Conservation (phyloP, 345 rosid genomes). For the Populus simonii region DNA sequence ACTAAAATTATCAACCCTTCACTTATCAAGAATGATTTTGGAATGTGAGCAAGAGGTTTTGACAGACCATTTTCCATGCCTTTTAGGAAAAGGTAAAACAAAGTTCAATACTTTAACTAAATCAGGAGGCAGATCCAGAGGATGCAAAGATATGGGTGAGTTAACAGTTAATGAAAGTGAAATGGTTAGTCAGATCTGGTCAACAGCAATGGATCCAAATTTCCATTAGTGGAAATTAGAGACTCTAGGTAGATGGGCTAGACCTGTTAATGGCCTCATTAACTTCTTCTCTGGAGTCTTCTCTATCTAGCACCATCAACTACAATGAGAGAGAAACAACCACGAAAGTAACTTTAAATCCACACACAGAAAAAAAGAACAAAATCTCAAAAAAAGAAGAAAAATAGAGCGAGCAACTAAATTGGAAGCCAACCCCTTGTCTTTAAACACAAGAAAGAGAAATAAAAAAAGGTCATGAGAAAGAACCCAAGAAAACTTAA, state of each 20-base stretch:
- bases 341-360: conserved; percentile 23
- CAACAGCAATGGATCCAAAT: conserved; percentile 36
- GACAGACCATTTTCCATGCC: conserved; percentile 51
- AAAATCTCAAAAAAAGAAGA: not conserved
- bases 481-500: conserved; percentile 43
- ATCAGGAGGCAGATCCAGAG: conserved; percentile 29
- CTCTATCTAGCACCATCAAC: conserved; percentile 45
- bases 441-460: conserved; percentile 30
- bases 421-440: conserved; percentile 24
- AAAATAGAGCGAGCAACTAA: conserved; percentile 4
- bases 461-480: conserved; percentile 39
- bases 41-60: conserved; percentile 25
- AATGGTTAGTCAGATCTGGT: conserved; percentile 41
- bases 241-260: conserved; percentile 13
- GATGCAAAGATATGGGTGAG: conserved; percentile 32
- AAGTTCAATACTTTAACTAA: conserved; percentile 16
- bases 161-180: conserved; percentile 31
- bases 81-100: not conserved
- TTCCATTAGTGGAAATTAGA: conserved; percentile 35
- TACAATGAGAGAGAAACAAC: conserved; percentile 24
- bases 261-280: conserved; percentile 19
- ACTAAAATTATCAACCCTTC: conserved; percentile 40
- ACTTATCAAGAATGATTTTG: conserved; percentile 30
- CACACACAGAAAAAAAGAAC: conserved; percentile 12
- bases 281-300: conserved; percentile 35